These are phyloP conservation scores for Tricladium varicosporioides DNA, from an alignment of 2,329 filamentous ascomycete genomes.

Conservation along the genomic window DNA sequence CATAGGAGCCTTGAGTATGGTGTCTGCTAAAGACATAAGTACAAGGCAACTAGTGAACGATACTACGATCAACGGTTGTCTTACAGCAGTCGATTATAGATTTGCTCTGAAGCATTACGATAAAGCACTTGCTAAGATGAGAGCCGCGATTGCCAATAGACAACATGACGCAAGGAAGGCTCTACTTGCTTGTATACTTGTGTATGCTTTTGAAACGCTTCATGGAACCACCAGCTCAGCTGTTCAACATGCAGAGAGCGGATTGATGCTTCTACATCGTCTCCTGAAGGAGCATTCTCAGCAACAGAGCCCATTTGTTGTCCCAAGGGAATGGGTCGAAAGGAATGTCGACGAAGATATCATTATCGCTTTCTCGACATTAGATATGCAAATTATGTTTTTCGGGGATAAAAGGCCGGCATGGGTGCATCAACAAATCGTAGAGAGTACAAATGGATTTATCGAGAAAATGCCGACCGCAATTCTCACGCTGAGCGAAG, in stretches of 20 bases:
- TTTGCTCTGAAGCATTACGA: conserved; percentile 19
- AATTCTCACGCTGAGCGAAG: not conserved
- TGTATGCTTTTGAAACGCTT: conserved; percentile 21
- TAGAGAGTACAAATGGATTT: not conserved
- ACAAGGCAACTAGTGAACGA: not conserved
- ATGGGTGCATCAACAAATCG: not conserved
- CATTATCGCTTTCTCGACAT: conserved; percentile 9
- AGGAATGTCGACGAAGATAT: conserved; percentile 10
- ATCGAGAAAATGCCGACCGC: conserved; percentile 6
- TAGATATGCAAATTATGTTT: conserved; percentile 14
- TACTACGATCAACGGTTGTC: not conserved
- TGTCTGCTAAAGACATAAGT: not conserved
- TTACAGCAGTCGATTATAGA: conserved; percentile 2
- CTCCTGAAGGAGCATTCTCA: not conserved
- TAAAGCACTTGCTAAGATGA: conserved; percentile 13
- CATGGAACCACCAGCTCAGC: conserved; percentile 14
- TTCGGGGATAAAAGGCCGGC: conserved; percentile 10
- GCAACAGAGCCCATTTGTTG: not conserved
- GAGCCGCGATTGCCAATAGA: conserved; percentile 8
- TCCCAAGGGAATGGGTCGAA: conserved; percentile 1
- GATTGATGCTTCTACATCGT: conserved; percentile 13
- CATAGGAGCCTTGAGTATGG: conserved; percentile 16
- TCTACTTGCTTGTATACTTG: conserved; percentile 17
- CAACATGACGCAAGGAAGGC: conserved; percentile 12
- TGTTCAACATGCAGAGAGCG: conserved; percentile 13